Conservation (phyloP, 2,329 filamentous ascomycete genomes). For the Paraphoma chrysanthemicola region DNA sequence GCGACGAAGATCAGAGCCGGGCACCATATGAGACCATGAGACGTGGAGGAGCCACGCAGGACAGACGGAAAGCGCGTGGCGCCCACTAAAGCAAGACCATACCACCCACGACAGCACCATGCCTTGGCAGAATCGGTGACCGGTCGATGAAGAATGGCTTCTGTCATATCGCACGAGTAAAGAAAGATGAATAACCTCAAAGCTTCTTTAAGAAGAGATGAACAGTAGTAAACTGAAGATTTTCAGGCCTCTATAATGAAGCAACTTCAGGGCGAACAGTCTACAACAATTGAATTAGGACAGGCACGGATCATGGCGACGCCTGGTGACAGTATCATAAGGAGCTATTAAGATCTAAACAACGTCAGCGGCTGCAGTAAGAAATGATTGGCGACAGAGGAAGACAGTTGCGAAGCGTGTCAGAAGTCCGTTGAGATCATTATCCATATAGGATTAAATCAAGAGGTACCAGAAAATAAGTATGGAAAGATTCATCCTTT, state of each 20-base stretch:
- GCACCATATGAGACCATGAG: background rate
- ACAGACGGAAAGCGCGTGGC: background rate
- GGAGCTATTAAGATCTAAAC: background rate
- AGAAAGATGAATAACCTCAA: too few relatives aligned
- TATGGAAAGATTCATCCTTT: slow-evolving; percentile 31
- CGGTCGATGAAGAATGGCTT: too few relatives aligned
- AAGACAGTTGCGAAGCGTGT: slow-evolving; percentile 18
- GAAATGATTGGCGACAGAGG: background rate
- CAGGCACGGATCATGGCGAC: too few relatives aligned
- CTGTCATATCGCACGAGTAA: too few relatives aligned
- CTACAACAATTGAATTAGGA: too few relatives aligned
- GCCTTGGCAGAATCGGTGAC: too few relatives aligned
- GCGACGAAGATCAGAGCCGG: too few relatives aligned
- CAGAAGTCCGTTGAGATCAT: slow-evolving; percentile 50
- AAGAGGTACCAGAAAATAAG: slow-evolving; percentile 84
- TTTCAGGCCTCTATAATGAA: too few relatives aligned
- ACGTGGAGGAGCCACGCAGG: background rate
- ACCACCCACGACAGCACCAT: too few relatives aligned
- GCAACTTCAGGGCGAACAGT: too few relatives aligned
- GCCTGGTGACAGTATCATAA: background rate
- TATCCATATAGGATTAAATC: slow-evolving; percentile 48
- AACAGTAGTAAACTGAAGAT: too few relatives aligned
- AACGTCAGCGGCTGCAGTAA: background rate
- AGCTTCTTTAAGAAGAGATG: too few relatives aligned
- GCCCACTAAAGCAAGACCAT: background rate